Conservation (phyloP, 2,329 filamentous ascomycete species). For the Elsinoe arachidis region DNA sequence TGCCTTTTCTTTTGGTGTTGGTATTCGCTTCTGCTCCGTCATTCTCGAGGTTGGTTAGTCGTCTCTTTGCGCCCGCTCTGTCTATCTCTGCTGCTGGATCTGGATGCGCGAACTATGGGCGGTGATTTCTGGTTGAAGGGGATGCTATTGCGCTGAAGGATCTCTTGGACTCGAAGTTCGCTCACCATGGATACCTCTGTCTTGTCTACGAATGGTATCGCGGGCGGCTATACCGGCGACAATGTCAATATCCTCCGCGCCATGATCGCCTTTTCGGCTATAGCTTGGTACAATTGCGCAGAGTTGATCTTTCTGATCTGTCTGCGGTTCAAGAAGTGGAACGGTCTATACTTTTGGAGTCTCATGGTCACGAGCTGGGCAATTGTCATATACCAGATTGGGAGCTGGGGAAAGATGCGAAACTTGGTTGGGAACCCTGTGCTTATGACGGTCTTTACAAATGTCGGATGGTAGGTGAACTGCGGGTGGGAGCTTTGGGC, state of each 20-base stretch:
- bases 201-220: slow-evolving; percentile 19
- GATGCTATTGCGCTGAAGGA: background rate
- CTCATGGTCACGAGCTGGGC: slow-evolving; percentile 36
- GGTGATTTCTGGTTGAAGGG: background rate
- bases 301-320: slow-evolving; percentile 41
- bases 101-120: background rate
- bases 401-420: slow-evolving; percentile 39
- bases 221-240: slow-evolving; percentile 22
- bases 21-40: too few relatives aligned
- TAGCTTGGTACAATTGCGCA: slow-evolving; percentile 32
- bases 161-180: background rate
- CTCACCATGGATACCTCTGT: background rate
- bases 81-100: too few relatives aligned
- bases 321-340: slow-evolving; percentile 39
- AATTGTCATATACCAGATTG: slow-evolving; percentile 40
- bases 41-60: too few relatives aligned
- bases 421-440: slow-evolving; percentile 23
- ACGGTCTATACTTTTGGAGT: slow-evolving; percentile 44
- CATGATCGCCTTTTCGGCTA: slow-evolving; percentile 24
- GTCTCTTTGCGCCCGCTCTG: too few relatives aligned
- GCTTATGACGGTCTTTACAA: slow-evolving; percentile 35
- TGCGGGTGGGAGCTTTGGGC: slow-evolving; percentile 15
- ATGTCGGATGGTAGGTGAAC: slow-evolving; percentile 45
- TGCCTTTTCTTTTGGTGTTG: too few relatives aligned
- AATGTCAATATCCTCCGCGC: slow-evolving; percentile 22